A percentile compares a stretch with the other conserved stretches of the same genome.
Evolutionary conservation across 2,329 filamentous ascomycete species (phyloP).

Genomic region (Aaosphaeria arxii): DNA sequence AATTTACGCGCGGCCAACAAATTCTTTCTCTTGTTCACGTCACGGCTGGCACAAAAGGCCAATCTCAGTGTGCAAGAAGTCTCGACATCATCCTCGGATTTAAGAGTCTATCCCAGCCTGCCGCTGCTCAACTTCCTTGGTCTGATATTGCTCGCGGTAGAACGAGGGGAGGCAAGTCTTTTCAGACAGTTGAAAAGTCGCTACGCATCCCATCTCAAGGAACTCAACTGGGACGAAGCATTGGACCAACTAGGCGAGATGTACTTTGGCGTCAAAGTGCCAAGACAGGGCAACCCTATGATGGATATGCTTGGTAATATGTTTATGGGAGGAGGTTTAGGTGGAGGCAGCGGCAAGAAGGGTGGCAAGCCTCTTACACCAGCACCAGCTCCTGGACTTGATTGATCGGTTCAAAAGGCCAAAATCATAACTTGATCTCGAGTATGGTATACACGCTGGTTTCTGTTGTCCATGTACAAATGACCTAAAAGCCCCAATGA

Average conservation of each 20-base stretch:
- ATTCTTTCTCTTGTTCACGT: constrained; percentile 73
- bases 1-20: constrained; percentile 88
- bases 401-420: constrained; percentile 13
- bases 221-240: constrained; percentile 74
- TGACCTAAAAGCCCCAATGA: too few species aligned
- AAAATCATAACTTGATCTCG: too few species aligned
- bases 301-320: constrained; percentile 98
- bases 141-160: constrained; percentile 76
- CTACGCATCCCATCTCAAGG: constrained; percentile 75
- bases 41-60: constrained; percentile 59
- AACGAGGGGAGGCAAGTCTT: constrained; percentile 72
- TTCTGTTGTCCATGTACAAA: too few species aligned
- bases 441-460: too few species aligned
- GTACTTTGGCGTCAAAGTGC: constrained; percentile 91
- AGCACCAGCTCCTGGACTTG: constrained; percentile 32
- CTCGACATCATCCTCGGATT: constrained; percentile 67
- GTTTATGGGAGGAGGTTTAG: constrained; percentile 72
- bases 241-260: constrained; percentile 89
- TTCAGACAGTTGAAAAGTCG: constrained; percentile 80
- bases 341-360: constrained; percentile 45
- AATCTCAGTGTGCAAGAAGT: constrained; percentile 77
- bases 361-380: constrained; percentile 46
- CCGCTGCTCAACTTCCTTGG: constrained; percentile 95
- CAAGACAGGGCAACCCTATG: constrained; percentile 84
- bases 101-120: constrained; percentile 81